A percentile compares a stretch with the other conserved stretches of the same genome.
Evolutionary conservation across 202 grass and related monocot genomes (phyloP).

Genomic region (Brachypodium distachyon): DNA sequence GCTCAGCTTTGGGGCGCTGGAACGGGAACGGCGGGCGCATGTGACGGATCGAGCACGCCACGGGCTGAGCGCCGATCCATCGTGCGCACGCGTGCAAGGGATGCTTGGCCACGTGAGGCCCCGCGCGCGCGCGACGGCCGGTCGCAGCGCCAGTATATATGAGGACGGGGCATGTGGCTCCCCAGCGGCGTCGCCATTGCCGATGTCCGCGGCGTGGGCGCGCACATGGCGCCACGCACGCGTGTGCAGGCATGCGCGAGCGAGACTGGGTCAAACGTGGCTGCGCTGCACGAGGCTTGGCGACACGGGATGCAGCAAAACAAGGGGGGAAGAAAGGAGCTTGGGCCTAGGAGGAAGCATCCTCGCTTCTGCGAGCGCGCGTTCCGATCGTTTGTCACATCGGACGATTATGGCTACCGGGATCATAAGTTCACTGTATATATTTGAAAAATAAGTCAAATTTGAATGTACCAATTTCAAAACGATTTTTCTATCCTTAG

Average conservation of each 20-base stretch:
- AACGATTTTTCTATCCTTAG: too few species aligned
- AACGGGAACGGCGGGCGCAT: constrained; percentile 11
- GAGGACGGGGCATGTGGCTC: too few species aligned
- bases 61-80: too few species aligned
- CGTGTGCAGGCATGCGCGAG: background rate
- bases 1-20: background rate
- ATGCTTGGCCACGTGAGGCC: background rate
- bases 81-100: background rate
- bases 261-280: constrained; percentile 28
- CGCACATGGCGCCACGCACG: constrained; percentile 36
- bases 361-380: background rate
- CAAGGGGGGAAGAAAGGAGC: constrained; percentile 8
- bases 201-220: constrained; percentile 35
- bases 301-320: background rate
- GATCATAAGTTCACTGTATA: too few species aligned
- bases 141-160: too few species aligned
- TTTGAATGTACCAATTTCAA: too few species aligned
- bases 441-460: too few species aligned
- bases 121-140: background rate
- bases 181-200: constrained; percentile 22
- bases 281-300: constrained; percentile 7
- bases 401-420: too few species aligned
- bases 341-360: constrained; percentile 33
- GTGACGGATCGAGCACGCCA: background rate
- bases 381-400: too few species aligned